A percentile compares a stretch with the other conserved stretches of the same genome.
Evolutionary conservation across 345 rosid genomes (phyloP).

Genomic region (Salix exigua): DNA sequence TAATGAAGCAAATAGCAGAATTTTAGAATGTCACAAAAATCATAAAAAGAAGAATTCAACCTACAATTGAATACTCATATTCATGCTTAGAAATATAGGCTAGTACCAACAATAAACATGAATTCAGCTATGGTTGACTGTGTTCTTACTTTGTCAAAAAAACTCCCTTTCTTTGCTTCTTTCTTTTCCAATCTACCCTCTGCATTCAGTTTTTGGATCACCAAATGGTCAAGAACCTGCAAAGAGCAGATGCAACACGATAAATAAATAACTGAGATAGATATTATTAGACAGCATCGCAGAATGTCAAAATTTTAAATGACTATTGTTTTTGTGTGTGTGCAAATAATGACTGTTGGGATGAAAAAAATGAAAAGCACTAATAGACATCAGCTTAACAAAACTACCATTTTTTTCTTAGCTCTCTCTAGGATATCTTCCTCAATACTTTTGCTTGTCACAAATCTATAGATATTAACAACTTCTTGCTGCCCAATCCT

Average conservation of each 20-base stretch:
- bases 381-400: background rate
- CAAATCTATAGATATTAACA: conserved; percentile 97
- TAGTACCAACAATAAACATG: background rate
- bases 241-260: conserved; percentile 16
- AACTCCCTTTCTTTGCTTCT: conserved; percentile 85
- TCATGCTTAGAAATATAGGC: background rate
- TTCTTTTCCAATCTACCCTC: conserved; percentile 99
- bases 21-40: background rate
- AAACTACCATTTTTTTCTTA: conserved; percentile 89
- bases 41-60: background rate
- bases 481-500: conserved; percentile 99
- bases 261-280: background rate
- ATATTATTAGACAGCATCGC: background rate
- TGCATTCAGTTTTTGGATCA: conserved; percentile 96
- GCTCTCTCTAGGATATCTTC: conserved; percentile 99
- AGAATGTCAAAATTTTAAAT: background rate
- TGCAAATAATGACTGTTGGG: background rate
- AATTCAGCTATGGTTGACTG: background rate
- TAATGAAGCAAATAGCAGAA: background rate
- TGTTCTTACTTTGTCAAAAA: conserved; percentile 81
- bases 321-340: background rate
- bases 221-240: conserved; percentile 98
- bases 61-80: background rate
- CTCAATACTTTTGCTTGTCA: conserved; percentile 98
- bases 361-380: background rate